Conservation (phyloP, 768 basidiomycete species). For the Boletus rubescentipes region DNA sequence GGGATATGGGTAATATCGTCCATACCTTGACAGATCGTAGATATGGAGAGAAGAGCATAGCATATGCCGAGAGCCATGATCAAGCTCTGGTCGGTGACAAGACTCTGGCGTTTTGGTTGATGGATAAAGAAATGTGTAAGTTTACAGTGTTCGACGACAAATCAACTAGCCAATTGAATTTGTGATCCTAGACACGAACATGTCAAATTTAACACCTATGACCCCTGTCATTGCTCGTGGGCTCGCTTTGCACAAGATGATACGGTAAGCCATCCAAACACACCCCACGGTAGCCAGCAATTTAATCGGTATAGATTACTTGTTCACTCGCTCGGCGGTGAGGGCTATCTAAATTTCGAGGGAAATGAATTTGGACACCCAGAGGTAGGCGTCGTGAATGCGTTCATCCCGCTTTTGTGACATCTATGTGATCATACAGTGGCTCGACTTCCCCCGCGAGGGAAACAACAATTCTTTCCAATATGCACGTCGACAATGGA, state of each 20-base stretch:
- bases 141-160: conserved; percentile 6
- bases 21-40: conserved; percentile 90
- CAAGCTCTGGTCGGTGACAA: conserved; percentile 99
- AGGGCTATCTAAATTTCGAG: conserved; percentile 97
- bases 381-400: conserved; percentile 52
- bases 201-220: conserved; percentile 83
- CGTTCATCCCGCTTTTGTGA: not conserved
- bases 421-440: conserved; percentile 43
- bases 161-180: not conserved
- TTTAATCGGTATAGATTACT: conserved; percentile 56
- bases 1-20: conserved; percentile 85
- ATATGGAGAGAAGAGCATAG: conserved; percentile 86
- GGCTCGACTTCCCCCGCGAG: conserved; percentile 98
- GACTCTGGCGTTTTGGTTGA: conserved; percentile 98
- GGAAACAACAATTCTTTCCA: conserved; percentile 97
- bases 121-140: conserved; percentile 99
- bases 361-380: conserved; percentile 99
- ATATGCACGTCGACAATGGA: conserved; percentile 96
- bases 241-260: conserved; percentile 94
- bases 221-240: conserved; percentile 89
- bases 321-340: conserved; percentile 91
- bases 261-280: conserved; percentile 56
- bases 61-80: conserved; percentile 95
- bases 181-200: conserved; percentile 70
- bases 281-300: not conserved